Base-by-base conservation (phyloP, 495 filamentous ascomycete species). In the Xylaria curta region DNA sequence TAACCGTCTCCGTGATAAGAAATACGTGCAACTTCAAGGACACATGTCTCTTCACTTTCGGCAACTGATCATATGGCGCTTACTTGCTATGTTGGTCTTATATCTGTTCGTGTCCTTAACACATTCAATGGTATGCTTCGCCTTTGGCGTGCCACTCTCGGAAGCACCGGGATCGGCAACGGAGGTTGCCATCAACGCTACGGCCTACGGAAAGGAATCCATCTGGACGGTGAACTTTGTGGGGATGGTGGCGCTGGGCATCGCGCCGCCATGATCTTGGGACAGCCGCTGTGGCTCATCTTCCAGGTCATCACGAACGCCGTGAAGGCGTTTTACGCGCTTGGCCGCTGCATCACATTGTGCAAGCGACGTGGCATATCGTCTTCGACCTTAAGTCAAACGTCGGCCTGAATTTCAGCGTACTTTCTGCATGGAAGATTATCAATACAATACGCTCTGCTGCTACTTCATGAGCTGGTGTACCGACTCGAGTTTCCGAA, bases 261-360 rank as follows among this genome's bases (percentile, higher is more conserved):
- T 93, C 4, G 90, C 91, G 89, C 91, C 75, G 89, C 87, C 0
- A 93, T 93, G 90, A 73, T 92, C 17, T 76, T 92, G 4, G 91
- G 91, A 0, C 82, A 86, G 67, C 91, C 89, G 1, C 80, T 92
- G 19, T 93, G 91, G 86, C 77, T 94, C 4, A 91, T 94, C 70
- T 93, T 93, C 76, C 93, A 90, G 91, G 89, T 93, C 36, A 91
- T 93, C 64, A 89, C 87, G 3, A 93, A 93, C 76, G 89, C 92
- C 4, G 78, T 85, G 0, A 91, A 89, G 0, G 83, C 84, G 0
- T 93, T 94, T 78, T 91, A 93, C 80, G 90, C 81, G 91, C 88
- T 10, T 92, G 90, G 90, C 91, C 90, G n/a, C 80, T 93, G 77
- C 88, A 93, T 79, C 77, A 83, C 70, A 85, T 93, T 71, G 90